Evolutionary conservation across 1,284 basidiomycete species (phyloP).

Genomic region (Rhodotorula sp.): DNA sequence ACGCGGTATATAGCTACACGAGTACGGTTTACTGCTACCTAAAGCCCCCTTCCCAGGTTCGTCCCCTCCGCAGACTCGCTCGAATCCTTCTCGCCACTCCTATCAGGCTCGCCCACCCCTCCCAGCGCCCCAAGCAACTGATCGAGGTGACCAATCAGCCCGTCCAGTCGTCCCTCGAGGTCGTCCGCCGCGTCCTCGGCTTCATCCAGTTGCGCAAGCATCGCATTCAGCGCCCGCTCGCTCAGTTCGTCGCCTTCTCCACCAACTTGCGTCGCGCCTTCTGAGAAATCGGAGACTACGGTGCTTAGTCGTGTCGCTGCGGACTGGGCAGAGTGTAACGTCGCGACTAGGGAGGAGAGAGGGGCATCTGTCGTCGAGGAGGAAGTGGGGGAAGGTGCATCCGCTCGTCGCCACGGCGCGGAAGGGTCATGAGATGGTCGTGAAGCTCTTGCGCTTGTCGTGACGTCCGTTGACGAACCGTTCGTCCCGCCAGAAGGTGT

Average conservation of each 20-base stretch:
- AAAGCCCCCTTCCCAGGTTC: not conserved
- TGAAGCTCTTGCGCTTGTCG: too few relatives aligned
- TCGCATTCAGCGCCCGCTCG: not conserved
- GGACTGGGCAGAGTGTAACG: not conserved
- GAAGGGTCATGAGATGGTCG: not conserved
- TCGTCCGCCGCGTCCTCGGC: conserved; percentile 21
- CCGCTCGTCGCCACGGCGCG: not conserved
- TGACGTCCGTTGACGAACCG: too few relatives aligned
- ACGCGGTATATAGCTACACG: too few relatives aligned
- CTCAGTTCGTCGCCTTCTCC: conserved; percentile 13
- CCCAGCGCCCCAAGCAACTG: conserved; percentile 14
- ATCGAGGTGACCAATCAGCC: conserved; percentile 18
- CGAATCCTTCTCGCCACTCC: not conserved
- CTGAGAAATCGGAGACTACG: not conserved
- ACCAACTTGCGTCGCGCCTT: not conserved
- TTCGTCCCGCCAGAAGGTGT: not conserved
- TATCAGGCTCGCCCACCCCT: not conserved
- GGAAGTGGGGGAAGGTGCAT: not conserved
- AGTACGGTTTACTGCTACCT: not conserved
- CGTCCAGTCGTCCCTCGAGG: conserved; percentile 27
- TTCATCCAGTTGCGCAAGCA: conserved; percentile 20
- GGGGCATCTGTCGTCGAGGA: not conserved
- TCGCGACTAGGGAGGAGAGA: conserved; percentile 10
- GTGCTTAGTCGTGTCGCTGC: not conserved
- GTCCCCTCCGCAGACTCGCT: not conserved